Evolutionary conservation across 495 filamentous ascomycete species (phyloP).

Genomic region (Talaromyces trachyspermus): DNA sequence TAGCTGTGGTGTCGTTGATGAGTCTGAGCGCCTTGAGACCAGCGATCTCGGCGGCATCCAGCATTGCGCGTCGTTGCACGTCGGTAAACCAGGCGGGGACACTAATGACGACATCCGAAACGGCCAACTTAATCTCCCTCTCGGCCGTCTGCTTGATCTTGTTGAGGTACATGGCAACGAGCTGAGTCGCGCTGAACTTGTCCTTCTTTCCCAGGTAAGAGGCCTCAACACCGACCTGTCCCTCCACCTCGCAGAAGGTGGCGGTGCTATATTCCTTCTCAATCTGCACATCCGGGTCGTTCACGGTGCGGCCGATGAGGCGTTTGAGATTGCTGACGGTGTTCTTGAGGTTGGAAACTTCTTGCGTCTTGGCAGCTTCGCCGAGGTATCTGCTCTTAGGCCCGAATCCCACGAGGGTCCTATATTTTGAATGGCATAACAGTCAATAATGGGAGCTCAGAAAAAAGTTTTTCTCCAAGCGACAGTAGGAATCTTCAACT

Average conservation of each 20-base stretch:
- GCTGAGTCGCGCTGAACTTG: conserved; percentile 82
- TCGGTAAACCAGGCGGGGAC: conserved; percentile 98
- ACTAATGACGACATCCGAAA: conserved; percentile 91
- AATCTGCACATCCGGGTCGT: conserved; percentile 84
- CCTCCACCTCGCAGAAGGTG: conserved; percentile 77
- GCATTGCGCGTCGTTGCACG: conserved; percentile 74
- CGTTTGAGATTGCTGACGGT: conserved; percentile 90
- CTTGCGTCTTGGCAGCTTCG: conserved; percentile 94
- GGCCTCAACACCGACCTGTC: conserved; percentile 92
- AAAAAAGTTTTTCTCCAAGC: not conserved
- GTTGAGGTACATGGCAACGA: conserved; percentile 90
- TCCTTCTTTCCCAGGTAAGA: conserved; percentile 91
- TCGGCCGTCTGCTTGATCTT: conserved; percentile 86
- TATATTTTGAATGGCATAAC: conserved; percentile 38
- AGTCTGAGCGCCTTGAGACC: conserved; percentile 87
- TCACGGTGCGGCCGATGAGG: conserved; percentile 74
- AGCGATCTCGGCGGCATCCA: conserved; percentile 92
- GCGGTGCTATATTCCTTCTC: conserved; percentile 92
- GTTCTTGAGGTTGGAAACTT: conserved; percentile 99
- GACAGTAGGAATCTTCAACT: conserved; percentile 29
- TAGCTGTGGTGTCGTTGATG: conserved; percentile 97
- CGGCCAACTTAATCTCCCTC: conserved; percentile 81
- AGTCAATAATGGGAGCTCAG: conserved; percentile 24
- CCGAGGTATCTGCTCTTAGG: conserved; percentile 89
- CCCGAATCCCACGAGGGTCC: conserved; percentile 90